phyloP scores from a whole-genome alignment of 257 asterid genomes.

The Ilex asprella region DNA sequence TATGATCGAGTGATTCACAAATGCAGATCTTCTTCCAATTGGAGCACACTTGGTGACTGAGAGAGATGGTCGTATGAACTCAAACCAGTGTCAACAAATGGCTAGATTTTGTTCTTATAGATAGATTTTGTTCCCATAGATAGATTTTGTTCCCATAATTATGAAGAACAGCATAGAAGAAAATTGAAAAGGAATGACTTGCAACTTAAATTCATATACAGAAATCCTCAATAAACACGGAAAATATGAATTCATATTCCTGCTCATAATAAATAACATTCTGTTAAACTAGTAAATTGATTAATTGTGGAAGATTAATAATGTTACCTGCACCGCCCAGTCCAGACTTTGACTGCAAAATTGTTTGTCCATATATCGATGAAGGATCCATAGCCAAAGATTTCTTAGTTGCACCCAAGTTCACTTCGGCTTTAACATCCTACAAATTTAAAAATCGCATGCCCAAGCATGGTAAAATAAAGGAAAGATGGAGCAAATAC shows the following conservation, averaged over 20 bases:
- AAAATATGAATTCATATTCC: not conserved
- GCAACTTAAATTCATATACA: too few species aligned
- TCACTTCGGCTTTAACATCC: constrained; percentile 80
- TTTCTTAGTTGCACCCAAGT: constrained; percentile 64
- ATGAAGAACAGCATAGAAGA: not conserved
- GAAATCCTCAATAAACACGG: not conserved
- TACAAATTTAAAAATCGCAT: constrained; percentile 20
- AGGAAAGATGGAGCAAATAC: not conserved
- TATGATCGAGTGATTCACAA: too few species aligned
- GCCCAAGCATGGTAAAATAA: constrained; percentile 13
- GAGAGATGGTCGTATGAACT: too few species aligned
- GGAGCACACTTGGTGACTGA: too few species aligned
- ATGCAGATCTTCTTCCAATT: too few species aligned
- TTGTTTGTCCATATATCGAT: constrained; percentile 87
- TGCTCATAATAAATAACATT: not conserved
- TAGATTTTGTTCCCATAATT: not conserved
- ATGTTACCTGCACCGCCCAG: constrained; percentile 78
- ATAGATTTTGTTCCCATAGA: not conserved
- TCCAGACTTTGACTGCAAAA: constrained; percentile 93
- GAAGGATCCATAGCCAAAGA: constrained; percentile 86
- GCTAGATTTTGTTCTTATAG: not conserved
- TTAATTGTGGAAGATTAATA: not conserved
- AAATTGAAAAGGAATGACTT: not conserved
- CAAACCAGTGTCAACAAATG: too few species aligned
- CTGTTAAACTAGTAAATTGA: not conserved